Base-by-base conservation (phyloP, 2,329 filamentous ascomycete species). In the Neurospora crassa region DNA sequence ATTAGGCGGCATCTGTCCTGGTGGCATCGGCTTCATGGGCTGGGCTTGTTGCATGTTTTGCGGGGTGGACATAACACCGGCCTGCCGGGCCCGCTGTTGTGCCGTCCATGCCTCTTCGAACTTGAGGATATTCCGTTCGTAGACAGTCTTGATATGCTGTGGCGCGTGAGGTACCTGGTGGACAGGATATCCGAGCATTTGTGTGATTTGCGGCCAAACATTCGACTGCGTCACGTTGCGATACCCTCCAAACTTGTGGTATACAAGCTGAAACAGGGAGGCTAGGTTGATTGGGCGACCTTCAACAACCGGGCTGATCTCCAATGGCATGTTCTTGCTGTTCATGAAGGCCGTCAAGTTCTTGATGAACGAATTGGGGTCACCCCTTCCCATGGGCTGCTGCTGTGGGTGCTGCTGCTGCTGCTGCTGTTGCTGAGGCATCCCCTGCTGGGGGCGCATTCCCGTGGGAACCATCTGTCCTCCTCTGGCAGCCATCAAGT, bases 261-360 rank as follows among this genome's bases (percentile, higher is more conserved):
- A 87, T 1, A 97, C 92, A 0, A 88, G 84, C 73, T 91, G 88
- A 79, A 96, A 98, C 3, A 98, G 84, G 73, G 90, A 87, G 77
- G 93, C 88, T 14, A 97, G 82, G 76, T 91, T 91, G 45, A 98
- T 84, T 0, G 87, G 87, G 12, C 92, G 89, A 70, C 93, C 92
- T 70, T 88, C 90, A 34, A 97, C 87, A 29, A 88, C 82, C 0
- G 94, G 94, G 73, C 90, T 91, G 1, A 87, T 83, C 67, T 97
- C 93, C 68, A 98, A 85, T 0, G 89, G 90, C 20, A 93, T 83
- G 41, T 90, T 89, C 72, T 91, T 90, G 68, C 89, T 86, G 72
- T 87, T 87, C 90, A 96, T 96, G 74, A 96, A 92, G n/a, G 86
- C 83, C 24, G 88, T 87, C 8, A 98, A 83, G 47, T 90, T 91